Evolutionary conservation across 192 early-diverging fungal species (phyloP).

Genomic region (Paraglomus occultum): DNA sequence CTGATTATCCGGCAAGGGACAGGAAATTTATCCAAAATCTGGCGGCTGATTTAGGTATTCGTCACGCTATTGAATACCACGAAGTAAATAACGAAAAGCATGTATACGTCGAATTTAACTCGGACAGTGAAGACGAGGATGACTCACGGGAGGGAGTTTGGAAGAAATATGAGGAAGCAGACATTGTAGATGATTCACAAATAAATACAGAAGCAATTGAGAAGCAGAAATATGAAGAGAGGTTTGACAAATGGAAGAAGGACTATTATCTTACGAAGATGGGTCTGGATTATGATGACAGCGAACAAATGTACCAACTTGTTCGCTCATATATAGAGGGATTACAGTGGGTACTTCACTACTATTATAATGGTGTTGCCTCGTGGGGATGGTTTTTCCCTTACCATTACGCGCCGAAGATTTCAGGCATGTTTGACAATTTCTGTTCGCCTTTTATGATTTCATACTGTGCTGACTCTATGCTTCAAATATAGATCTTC

Average conservation of each 20-base stretch:
- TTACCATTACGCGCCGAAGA: conserved; percentile 95
- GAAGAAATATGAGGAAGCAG: conserved; percentile 51
- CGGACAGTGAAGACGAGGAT: conserved; percentile 41
- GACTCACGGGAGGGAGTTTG: conserved; percentile 54
- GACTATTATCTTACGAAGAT: conserved; percentile 56
- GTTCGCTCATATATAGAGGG: conserved; percentile 84
- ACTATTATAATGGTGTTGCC: conserved; percentile 94
- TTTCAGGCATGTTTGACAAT: conserved; percentile 67
- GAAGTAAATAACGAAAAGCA: conserved; percentile 38
- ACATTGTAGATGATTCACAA: conserved; percentile 40
- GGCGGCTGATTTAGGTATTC: conserved; percentile 45
- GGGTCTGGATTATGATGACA: conserved; percentile 42
- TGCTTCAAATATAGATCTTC: conserved; percentile 42
- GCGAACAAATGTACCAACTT: conserved; percentile 51
- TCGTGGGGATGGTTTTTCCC: conserved; percentile 99
- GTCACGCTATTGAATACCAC: conserved; percentile 34
- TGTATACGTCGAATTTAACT: conserved; percentile 47
- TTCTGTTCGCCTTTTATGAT: background rate
- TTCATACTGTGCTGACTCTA: background rate
- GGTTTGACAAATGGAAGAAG: conserved; percentile 61
- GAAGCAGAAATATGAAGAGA: conserved; percentile 74
- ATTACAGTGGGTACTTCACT: conserved; percentile 96
- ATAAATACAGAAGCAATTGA: conserved; percentile 52
- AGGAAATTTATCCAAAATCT: conserved; percentile 50
- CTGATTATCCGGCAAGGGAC: conserved; percentile 42